Conservation (phyloP, 331 rosid species). For the Pyrus hybrid region DNA sequence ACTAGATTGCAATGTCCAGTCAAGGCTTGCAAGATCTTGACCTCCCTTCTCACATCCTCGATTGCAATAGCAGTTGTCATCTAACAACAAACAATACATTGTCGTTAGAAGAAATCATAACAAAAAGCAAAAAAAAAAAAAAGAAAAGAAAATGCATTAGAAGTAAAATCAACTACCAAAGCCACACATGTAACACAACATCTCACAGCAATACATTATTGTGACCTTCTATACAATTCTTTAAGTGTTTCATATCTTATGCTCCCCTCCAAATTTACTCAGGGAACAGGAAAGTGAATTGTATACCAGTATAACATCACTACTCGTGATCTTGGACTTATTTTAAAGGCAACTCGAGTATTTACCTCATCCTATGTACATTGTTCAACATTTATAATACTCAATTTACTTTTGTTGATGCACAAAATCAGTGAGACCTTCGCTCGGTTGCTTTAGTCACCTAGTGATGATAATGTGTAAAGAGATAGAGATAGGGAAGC, state of each 20-base stretch:
- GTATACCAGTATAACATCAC: neutral
- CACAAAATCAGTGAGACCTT: too few species aligned
- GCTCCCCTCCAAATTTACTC: neutral
- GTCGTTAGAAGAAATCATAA: neutral
- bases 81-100: constrained; percentile 34
- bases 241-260: neutral
- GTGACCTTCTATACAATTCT: neutral
- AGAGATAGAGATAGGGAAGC: too few species aligned
- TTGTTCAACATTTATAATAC: neutral
- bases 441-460: too few species aligned
- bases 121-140: neutral
- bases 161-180: neutral
- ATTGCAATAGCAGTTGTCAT: constrained; percentile 97
- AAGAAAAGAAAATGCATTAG: neutral
- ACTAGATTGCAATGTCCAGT: constrained; percentile 84
- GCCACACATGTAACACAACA: neutral
- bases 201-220: neutral
- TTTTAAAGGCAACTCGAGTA: neutral
- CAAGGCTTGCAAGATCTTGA: constrained; percentile 86
- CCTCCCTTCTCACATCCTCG: constrained; percentile 98
- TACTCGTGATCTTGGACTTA: neutral
- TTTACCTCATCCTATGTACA: neutral
- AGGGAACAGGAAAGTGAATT: neutral
- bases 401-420: neutral
- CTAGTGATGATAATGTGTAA: too few species aligned